A percentile compares a stretch with the other conserved stretches of the same genome.
Evolutionary conservation across 768 basidiomycete species (phyloP).

Genomic region (Tubosaeta sp.): DNA sequence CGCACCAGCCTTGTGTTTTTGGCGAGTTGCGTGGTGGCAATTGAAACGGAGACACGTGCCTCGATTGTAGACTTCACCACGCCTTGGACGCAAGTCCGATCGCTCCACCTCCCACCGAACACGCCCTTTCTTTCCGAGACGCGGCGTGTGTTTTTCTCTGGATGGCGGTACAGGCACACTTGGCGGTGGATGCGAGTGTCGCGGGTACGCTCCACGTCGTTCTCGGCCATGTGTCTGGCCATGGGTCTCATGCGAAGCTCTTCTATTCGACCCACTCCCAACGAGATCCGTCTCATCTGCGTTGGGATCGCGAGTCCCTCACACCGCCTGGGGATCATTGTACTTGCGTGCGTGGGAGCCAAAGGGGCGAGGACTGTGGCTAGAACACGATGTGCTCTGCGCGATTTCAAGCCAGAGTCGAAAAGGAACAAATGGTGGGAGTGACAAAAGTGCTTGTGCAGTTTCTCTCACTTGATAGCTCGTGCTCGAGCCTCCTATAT

Average conservation of each 20-base stretch:
- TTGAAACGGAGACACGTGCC: slow-evolving; percentile 15
- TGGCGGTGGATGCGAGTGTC: background rate
- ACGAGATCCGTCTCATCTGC: background rate
- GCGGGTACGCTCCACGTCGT: background rate
- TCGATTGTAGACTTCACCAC: background rate
- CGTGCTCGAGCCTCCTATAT: no score
- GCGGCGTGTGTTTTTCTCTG: no score
- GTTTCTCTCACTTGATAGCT: no score
- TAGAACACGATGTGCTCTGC: no score
- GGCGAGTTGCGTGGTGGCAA: slow-evolving; percentile 18
- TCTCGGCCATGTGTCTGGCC: background rate
- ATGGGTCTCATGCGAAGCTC: background rate
- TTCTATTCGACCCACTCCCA: background rate
- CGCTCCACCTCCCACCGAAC: background rate
- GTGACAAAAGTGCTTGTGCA: no score
- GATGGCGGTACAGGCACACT: background rate
- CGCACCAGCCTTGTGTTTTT: slow-evolving; percentile 26
- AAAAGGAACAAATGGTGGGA: no score
- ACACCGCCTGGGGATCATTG: no score
- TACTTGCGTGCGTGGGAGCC: no score
- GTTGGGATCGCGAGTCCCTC: background rate
- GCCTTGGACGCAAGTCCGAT: no score
- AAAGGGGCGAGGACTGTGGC: no score
- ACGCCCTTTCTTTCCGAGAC: background rate
- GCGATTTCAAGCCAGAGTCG: no score